These are phyloP conservation scores for Penicillium bialowiezense DNA, from an alignment of 495 filamentous ascomycete species.

Conservation along the genomic window DNA sequence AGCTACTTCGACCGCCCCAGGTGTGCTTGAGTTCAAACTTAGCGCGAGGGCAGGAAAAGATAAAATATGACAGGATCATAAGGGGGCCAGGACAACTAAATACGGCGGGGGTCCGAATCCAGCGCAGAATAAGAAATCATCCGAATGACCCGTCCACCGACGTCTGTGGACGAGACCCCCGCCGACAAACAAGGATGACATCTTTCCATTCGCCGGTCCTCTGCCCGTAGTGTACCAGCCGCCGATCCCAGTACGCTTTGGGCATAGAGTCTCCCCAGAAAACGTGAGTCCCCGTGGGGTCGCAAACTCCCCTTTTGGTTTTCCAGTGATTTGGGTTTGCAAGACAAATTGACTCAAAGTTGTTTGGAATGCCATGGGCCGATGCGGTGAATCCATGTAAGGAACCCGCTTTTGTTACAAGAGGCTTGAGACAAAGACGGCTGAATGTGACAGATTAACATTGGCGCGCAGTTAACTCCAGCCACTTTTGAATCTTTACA, in stretches of 20 bases:
- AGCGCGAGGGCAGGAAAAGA: no score
- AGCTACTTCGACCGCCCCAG: no score
- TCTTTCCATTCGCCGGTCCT: slow-evolving; percentile 1
- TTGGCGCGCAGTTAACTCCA: no score
- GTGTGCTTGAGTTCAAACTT: no score
- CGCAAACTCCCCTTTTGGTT: background rate
- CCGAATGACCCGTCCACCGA: background rate
- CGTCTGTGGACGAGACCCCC: background rate
- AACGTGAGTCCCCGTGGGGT: slow-evolving; percentile 3
- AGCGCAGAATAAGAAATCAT: background rate
- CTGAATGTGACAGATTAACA: no score
- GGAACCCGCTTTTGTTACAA: no score
- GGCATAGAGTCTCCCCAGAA: slow-evolving; percentile 1
- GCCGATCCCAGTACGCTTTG: slow-evolving; percentile 7
- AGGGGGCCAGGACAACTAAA: background rate
- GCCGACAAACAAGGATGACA: background rate
- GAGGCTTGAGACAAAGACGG: no score
- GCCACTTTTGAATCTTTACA: no score
- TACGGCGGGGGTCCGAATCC: background rate
- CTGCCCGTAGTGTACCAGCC: no score
- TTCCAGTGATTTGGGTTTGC: no score
- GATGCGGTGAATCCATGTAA: background rate
- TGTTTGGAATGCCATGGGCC: background rate
- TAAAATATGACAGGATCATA: background rate
- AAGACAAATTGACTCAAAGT: no score